Conservation (phyloP, 768 basidiomycete species). For the Holtermanniella nyarrowii region DNA sequence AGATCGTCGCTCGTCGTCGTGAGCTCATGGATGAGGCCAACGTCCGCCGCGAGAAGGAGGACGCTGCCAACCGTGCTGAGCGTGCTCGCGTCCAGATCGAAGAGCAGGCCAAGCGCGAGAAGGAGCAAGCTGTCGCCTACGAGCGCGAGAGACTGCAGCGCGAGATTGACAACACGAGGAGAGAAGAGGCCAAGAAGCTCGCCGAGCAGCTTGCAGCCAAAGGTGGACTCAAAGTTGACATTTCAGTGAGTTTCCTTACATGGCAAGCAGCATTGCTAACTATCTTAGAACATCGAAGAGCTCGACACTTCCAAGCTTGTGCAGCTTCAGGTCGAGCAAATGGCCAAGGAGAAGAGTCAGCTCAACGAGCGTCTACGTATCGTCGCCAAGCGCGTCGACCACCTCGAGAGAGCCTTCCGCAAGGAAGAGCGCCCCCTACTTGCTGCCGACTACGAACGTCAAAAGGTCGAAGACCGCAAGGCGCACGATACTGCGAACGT, state of each 20-base stretch:
- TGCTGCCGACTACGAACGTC: constrained; percentile 70
- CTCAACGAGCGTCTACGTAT: constrained; percentile 70
- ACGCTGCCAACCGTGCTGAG: constrained; percentile 68
- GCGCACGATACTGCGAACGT: constrained; percentile 57
- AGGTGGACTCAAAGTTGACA: constrained; percentile 58
- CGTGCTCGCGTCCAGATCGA: constrained; percentile 52
- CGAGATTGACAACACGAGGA: constrained; percentile 60
- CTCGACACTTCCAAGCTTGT: constrained; percentile 79
- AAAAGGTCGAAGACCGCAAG: constrained; percentile 65
- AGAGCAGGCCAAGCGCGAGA: constrained; percentile 55
- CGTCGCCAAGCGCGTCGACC: constrained; percentile 80
- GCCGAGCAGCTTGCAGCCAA: constrained; percentile 72
- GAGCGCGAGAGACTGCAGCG: constrained; percentile 46
- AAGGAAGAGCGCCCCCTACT: constrained; percentile 84
- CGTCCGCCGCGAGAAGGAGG: constrained; percentile 79
- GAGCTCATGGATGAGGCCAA: constrained; percentile 75
- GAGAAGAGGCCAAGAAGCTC: constrained; percentile 78
- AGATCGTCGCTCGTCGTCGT: constrained; percentile 70
- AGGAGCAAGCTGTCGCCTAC: constrained; percentile 52
- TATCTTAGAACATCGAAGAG: constrained; percentile 60
- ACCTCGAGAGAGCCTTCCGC: constrained; percentile 86
- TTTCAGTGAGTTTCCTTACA: constrained; percentile 49
- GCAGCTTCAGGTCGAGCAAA: constrained; percentile 79
- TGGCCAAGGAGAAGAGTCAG: constrained; percentile 93
- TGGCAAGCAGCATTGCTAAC: constrained; percentile 6